Evolutionary conservation across 345 rosid species (phyloP).

Genomic region (Boechera stricta): DNA sequence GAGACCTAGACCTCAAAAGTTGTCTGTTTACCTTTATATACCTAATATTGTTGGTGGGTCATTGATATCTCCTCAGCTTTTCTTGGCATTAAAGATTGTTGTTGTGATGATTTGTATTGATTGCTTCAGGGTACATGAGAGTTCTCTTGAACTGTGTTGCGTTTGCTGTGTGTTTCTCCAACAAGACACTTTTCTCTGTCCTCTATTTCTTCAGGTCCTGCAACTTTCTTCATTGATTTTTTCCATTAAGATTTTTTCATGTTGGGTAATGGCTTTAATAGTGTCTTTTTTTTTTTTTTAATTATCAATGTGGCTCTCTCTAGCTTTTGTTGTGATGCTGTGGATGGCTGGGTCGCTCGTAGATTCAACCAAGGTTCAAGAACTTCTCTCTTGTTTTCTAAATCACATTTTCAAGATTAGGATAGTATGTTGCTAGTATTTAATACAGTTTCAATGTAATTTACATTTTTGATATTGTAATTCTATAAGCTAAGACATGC

Average conservation of each 20-base stretch:
- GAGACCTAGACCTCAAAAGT: constrained; percentile 58
- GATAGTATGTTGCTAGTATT: constrained; percentile 7
- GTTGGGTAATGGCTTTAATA: constrained; percentile 10
- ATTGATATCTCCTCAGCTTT: constrained; percentile 7
- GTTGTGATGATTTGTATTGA: not conserved
- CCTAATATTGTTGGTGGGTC: constrained; percentile 92
- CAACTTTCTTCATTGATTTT: not conserved
- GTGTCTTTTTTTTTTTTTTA: constrained; percentile 10
- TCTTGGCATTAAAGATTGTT: constrained; percentile 14
- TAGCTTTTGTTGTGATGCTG: constrained; percentile 97
- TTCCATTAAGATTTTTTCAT: not conserved
- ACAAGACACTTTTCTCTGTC: constrained; percentile 74
- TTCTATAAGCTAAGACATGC: constrained; percentile 1
- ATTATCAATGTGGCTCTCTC: constrained; percentile 40
- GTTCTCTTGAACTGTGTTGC: constrained; percentile 85
- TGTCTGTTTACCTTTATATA: constrained; percentile 83
- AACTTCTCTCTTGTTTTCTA: constrained; percentile 23
- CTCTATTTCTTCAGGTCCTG: constrained; percentile 85
- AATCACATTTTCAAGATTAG: constrained; percentile 7
- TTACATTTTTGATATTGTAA: not conserved
- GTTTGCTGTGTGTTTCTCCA: constrained; percentile 82
- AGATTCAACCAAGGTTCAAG: constrained; percentile 85
- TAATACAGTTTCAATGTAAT: constrained; percentile 3
- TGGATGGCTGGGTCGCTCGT: constrained; percentile 99
- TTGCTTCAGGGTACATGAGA: constrained; percentile 71